These are phyloP conservation scores for Fusarium xylarioides DNA, from an alignment of 2,329 filamentous ascomycete genomes.

Conservation along the genomic window DNA sequence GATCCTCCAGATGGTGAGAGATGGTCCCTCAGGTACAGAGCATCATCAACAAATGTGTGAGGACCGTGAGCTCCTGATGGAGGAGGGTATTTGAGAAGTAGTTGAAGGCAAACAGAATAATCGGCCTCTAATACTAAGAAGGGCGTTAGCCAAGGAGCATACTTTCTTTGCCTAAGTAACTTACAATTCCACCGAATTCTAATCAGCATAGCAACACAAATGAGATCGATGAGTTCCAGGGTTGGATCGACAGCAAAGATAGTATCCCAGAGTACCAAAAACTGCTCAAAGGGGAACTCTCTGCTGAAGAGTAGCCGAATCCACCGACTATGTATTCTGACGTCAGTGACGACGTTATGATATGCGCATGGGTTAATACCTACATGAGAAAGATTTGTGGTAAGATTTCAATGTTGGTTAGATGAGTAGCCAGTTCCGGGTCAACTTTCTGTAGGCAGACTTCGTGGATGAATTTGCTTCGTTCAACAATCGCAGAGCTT, in stretches of 20 bases:
- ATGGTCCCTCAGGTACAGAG: conserved; percentile 75
- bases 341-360: neutral
- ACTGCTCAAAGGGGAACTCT: conserved; percentile 89
- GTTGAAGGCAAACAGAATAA: conserved; percentile 83
- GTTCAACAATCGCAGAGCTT: conserved; percentile 74
- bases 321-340: conserved; percentile 73
- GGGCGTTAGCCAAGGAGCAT: conserved; percentile 35
- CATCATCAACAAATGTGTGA: conserved; percentile 86
- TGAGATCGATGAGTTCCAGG: conserved; percentile 82
- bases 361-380: conserved; percentile 37
- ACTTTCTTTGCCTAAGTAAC: conserved; percentile 42
- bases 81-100: conserved; percentile 84
- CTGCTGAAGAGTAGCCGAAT: conserved; percentile 90
- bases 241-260: conserved; percentile 87
- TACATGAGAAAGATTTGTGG: conserved; percentile 97
- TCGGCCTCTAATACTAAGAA: conserved; percentile 80
- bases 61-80: conserved; percentile 71
- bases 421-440: conserved; percentile 81
- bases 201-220: conserved; percentile 94
- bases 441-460: conserved; percentile 80
- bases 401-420: conserved; percentile 86
- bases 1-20: conserved; percentile 69
- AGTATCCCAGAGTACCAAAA: conserved; percentile 88
- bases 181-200: conserved; percentile 89
- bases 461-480: conserved; percentile 88